These are phyloP conservation scores for Torrubiella hemipterigena DNA, from an alignment of 2,329 filamentous ascomycete species.

Conservation along the genomic window DNA sequence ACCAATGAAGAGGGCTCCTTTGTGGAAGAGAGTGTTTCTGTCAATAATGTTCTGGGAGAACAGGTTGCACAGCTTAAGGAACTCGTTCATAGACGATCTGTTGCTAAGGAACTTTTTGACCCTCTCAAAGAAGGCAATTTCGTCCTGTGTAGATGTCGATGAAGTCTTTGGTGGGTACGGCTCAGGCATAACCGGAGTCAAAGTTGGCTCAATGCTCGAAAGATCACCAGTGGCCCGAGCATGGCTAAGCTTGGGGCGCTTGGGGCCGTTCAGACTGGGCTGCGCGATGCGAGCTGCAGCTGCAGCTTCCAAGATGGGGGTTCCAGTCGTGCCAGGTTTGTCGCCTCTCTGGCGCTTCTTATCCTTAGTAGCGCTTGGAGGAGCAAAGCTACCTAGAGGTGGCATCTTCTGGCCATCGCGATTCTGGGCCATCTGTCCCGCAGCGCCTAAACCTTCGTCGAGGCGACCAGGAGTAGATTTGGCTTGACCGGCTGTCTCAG, in stretches of 20 bases:
- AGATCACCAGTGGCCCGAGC: conserved; percentile 48
- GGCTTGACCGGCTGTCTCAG: conserved; percentile 58
- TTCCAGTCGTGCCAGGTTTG: conserved; percentile 37
- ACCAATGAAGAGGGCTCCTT: conserved; percentile 76
- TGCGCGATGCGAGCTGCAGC: conserved; percentile 23
- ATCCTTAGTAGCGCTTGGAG: conserved; percentile 74
- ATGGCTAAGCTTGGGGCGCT: conserved; percentile 67
- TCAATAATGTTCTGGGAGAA: conserved; percentile 91
- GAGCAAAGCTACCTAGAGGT: conserved; percentile 88
- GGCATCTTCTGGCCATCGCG: conserved; percentile 69
- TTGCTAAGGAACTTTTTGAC: conserved; percentile 95
- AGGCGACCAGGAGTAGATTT: conserved; percentile 42
- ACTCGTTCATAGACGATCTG: conserved; percentile 86
- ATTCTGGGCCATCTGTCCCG: conserved; percentile 10
- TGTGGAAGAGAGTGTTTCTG: conserved; percentile 67
- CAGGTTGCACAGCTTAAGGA: conserved; percentile 91
- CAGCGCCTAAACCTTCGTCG: conserved; percentile 42
- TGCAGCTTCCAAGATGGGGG: conserved; percentile 29
- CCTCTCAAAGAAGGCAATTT: conserved; percentile 87
- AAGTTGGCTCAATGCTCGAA: conserved; percentile 64
- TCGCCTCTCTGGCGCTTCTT: conserved; percentile 70
- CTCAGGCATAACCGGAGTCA: conserved; percentile 80
- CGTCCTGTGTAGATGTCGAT: conserved; percentile 66
- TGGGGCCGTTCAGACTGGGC: conserved; percentile 25
- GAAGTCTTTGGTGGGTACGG: conserved; percentile 68